Percentiles rank a stretch among this genome's conserved stretches.
Evolutionary conservation across 495 filamentous ascomycete genomes (phyloP).

Genomic region (Daldinia vernicosa): DNA sequence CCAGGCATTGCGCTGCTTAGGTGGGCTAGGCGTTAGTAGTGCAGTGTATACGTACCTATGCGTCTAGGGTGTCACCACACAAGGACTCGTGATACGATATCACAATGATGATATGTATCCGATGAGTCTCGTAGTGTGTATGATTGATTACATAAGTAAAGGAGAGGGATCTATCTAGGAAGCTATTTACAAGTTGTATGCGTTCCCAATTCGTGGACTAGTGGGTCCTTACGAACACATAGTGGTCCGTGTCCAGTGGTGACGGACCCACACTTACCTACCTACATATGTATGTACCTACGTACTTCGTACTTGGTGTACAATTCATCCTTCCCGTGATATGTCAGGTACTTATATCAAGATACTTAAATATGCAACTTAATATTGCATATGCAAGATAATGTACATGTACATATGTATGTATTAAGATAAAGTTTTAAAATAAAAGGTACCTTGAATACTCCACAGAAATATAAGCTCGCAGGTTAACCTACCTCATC

Average conservation of each 20-base stretch:
- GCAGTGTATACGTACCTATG: neutral
- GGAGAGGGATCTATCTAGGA: too few relatives aligned
- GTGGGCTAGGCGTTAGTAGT: conserved; percentile 10
- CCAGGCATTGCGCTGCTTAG: conserved; percentile 1
- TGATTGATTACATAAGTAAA: too few relatives aligned
- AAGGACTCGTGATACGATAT: too few relatives aligned
- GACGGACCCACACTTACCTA: neutral
- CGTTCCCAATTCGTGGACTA: too few relatives aligned
- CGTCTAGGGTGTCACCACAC: too few relatives aligned
- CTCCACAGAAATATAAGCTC: neutral
- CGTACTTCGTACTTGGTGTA: too few relatives aligned
- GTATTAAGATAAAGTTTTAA: neutral
- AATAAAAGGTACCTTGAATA: neutral
- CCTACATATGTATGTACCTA: neutral
- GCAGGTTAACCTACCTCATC: neutral
- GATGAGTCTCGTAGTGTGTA: too few relatives aligned
- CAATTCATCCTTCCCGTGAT: conserved; percentile 7
- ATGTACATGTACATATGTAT: neutral
- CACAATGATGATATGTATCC: too few relatives aligned
- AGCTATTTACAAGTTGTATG: too few relatives aligned
- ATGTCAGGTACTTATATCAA: neutral
- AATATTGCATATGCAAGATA: neutral
- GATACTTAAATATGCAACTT: neutral
- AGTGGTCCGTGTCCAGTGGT: too few relatives aligned
- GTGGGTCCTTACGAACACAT: too few relatives aligned